Base-by-base conservation (phyloP, 768 basidiomycete species). In the Tulasnella sp. region DNA sequence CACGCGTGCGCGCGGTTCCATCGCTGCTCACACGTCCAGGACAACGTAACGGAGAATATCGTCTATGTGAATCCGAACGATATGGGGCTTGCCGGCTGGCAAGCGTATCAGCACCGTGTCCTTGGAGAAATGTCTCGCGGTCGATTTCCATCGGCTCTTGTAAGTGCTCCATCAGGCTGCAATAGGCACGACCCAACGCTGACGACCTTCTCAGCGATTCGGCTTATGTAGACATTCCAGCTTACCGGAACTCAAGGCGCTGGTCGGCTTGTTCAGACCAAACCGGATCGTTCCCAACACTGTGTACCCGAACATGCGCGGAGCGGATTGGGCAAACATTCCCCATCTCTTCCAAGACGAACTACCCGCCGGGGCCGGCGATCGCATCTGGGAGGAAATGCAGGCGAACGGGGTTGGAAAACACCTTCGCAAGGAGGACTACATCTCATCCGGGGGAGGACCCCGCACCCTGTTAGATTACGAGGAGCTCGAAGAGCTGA, bases 1-100 rank as follows among this genome's bases (percentile, higher is more conserved):
- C 96, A 99, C 77, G 95, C 95, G 0, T 98, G 96, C 77, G 95
- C 98, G 76, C 86, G 93, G 0, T 89, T 89, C 73, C 81, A 88
- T 76, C 86, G 91, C 11, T 96, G 95, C 76, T 77, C 83, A 11
- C 82, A 85, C 65, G 89, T 91, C 35, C 80, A 41, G 42, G 66
- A 36, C 12, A 65, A 47, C 70, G 37, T 82, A 66, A 84, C 86
- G 5, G 83, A 84, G 64, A 83, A 81, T 26, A 88, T 97, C 37
- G 89, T 98, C 0, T 92, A 91, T 73, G 83, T 98, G 68, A 95
- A 95, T 75, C 91, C 94, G 12, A 87, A 91, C 29, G 86, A 85
- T 67, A 90, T 92, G 77, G 87, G 89, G 79, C 82, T 83, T 5
- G 81, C 78, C 1, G 81, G 80, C 22, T 88, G 87, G 82, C 87